A percentile compares a stretch with the other conserved stretches of the same genome.
phyloP scores from a whole-genome alignment of 768 basidiomycete species.

The Amanita pallidorosea region DNA sequence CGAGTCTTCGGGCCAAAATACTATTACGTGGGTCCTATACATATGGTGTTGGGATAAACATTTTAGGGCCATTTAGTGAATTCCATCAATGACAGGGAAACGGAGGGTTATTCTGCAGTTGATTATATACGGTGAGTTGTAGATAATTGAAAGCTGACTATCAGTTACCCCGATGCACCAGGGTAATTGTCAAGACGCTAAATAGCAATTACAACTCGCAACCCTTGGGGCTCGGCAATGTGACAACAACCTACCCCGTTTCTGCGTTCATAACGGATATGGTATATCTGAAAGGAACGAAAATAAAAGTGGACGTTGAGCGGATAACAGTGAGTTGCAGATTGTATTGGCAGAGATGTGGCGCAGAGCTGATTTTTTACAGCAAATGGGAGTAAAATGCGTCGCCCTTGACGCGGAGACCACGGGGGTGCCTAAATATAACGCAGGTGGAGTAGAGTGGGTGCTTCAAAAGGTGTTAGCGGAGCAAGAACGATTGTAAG shows the following conservation, averaged over 20 bases:
- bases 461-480: constrained; percentile 26
- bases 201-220: constrained; percentile 46
- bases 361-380: not conserved
- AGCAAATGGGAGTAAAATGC: constrained; percentile 55
- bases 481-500: constrained; percentile 7
- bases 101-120: constrained; percentile 69
- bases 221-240: constrained; percentile 49
- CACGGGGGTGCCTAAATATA: constrained; percentile 23
- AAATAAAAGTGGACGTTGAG: constrained; percentile 49
- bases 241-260: constrained; percentile 53
- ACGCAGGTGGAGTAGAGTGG: constrained; percentile 30
- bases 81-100: constrained; percentile 81
- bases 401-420: constrained; percentile 29
- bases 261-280: constrained; percentile 83
- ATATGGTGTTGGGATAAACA: not conserved
- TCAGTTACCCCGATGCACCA: constrained; percentile 15
- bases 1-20: constrained; percentile 65
- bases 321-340: constrained; percentile 26
- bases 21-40: constrained; percentile 54
- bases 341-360: not conserved
- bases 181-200: constrained; percentile 60
- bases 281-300: constrained; percentile 58
- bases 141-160: not conserved
- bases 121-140: constrained; percentile 67
- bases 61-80: constrained; percentile 48